phyloP scores from a whole-genome alignment of 108 stramenopile species.

The Discostella stelligeroides region DNA sequence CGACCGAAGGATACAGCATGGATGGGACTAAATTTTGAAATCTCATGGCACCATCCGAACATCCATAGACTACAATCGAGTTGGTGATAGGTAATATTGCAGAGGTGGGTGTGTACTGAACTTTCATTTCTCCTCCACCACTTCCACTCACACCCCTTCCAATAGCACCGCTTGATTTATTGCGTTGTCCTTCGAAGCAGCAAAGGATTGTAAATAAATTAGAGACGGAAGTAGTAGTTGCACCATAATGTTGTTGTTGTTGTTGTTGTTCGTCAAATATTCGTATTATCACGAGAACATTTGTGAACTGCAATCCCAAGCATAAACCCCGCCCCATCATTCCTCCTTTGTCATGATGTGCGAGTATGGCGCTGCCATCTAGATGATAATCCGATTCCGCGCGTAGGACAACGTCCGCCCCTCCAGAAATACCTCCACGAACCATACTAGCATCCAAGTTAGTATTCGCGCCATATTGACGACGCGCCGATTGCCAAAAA shows the following conservation, averaged over 20 bases:
- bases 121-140: conserved; percentile 1
- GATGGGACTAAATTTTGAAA: conserved; percentile 54
- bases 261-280: background rate
- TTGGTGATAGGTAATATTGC: conserved; percentile 18
- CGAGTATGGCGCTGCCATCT: too few species aligned
- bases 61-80: conserved; percentile 53
- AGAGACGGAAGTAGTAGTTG: background rate
- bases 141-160: background rate
- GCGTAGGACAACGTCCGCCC: conserved; percentile 1
- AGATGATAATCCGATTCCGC: conserved; percentile 14
- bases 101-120: conserved; percentile 20
- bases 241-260: background rate
- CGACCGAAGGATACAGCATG: conserved; percentile 11
- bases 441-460: background rate
- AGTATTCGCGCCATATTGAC: background rate
- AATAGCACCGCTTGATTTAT: conserved; percentile 1
- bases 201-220: conserved; percentile 13
- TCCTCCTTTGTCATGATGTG: background rate
- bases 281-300: conserved; percentile 7
- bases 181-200: conserved; percentile 39
- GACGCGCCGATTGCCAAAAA: conserved; percentile 25
- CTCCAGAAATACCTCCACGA: background rate
- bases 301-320: conserved; percentile 30
- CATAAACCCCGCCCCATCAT: conserved; percentile 24
- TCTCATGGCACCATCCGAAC: conserved; percentile 65